A percentile compares a stretch with the other conserved stretches of the same genome.
Conservation (phyloP, 805 yeast genomes). For the Clavispora carvajalis region DNA sequence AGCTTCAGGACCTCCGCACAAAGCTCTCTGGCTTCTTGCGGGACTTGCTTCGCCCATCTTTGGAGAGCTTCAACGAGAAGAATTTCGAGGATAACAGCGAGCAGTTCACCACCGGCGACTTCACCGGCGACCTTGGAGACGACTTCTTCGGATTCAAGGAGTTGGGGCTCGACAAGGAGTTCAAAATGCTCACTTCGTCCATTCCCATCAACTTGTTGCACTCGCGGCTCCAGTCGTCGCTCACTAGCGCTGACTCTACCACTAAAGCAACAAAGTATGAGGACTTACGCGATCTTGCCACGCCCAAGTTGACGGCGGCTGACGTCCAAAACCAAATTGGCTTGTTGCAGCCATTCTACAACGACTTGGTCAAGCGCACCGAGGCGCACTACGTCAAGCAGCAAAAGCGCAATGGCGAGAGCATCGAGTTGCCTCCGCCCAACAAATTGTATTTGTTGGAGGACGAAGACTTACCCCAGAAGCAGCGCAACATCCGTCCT, state of each 20-base stretch:
- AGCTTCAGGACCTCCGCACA: slow-evolving; percentile 60
- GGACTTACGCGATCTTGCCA: slow-evolving; percentile 55
- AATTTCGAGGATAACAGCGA: slow-evolving; percentile 88
- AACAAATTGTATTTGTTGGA: slow-evolving; percentile 46
- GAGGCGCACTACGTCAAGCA: slow-evolving; percentile 36
- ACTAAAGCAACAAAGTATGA: slow-evolving; percentile 54
- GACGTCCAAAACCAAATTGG: slow-evolving; percentile 53
- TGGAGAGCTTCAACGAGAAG: slow-evolving; percentile 67
- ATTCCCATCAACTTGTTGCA: slow-evolving; percentile 88
- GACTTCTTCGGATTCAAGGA: slow-evolving; percentile 97
- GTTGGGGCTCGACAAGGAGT: slow-evolving; percentile 87
- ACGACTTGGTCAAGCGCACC: slow-evolving; percentile 36
- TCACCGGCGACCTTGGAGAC: slow-evolving; percentile 89
- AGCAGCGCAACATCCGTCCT: slow-evolving; percentile 67
- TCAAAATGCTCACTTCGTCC: slow-evolving; percentile 74
- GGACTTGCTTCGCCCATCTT: slow-evolving; percentile 76
- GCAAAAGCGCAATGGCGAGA: slow-evolving; percentile 37
- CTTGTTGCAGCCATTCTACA: slow-evolving; percentile 50
- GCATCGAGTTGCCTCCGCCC: slow-evolving; percentile 37
- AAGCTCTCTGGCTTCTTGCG: slow-evolving; percentile 70
- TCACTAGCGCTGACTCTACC: slow-evolving; percentile 37
- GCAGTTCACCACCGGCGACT: slow-evolving; percentile 91
- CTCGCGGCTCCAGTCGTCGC: slow-evolving; percentile 62
- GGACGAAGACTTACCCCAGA: slow-evolving; percentile 81
- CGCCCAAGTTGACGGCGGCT: slow-evolving; percentile 47